Percentiles rank a stretch among this genome's conserved stretches.
Evolutionary conservation across 1,139 yeast species (phyloP).

Genomic region (Saccharomycopsis phalli): DNA sequence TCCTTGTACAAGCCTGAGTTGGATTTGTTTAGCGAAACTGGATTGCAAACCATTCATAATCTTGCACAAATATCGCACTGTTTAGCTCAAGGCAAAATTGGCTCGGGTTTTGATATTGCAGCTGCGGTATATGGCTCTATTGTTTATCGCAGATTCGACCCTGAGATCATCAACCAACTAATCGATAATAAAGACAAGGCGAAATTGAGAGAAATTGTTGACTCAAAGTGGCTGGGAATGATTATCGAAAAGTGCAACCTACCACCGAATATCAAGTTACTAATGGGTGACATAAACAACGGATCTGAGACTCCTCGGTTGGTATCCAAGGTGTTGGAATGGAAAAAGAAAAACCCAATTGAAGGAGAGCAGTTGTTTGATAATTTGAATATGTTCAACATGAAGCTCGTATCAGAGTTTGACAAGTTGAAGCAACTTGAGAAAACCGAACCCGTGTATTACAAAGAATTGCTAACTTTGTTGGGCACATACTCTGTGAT

Average conservation of each 20-base stretch:
- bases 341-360: constrained; percentile 52
- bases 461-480: constrained; percentile 25
- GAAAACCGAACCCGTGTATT: constrained; percentile 25
- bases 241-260: constrained; percentile 44
- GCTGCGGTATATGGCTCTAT: constrained; percentile 92
- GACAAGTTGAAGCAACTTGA: constrained; percentile 31
- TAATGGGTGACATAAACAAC: constrained; percentile 90
- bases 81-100: constrained; percentile 87
- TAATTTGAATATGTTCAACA: constrained; percentile 50
- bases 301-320: constrained; percentile 93
- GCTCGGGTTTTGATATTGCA: constrained; percentile 95
- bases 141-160: constrained; percentile 64
- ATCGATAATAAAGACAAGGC: constrained; percentile 24
- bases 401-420: constrained; percentile 43
- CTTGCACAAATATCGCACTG: constrained; percentile 87
- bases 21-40: constrained; percentile 24
- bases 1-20: constrained; percentile 35
- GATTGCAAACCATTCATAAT: constrained; percentile 50
- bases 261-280: constrained; percentile 56
- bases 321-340: constrained; percentile 63
- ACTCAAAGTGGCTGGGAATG: constrained; percentile 50
- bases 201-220: constrained; percentile 34
- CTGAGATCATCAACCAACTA: constrained; percentile 39
- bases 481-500: constrained; percentile 20
- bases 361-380: constrained; percentile 45